Conservation (phyloP, 2,329 filamentous ascomycete genomes). For the Stagonosporopsis rhizophila region DNA sequence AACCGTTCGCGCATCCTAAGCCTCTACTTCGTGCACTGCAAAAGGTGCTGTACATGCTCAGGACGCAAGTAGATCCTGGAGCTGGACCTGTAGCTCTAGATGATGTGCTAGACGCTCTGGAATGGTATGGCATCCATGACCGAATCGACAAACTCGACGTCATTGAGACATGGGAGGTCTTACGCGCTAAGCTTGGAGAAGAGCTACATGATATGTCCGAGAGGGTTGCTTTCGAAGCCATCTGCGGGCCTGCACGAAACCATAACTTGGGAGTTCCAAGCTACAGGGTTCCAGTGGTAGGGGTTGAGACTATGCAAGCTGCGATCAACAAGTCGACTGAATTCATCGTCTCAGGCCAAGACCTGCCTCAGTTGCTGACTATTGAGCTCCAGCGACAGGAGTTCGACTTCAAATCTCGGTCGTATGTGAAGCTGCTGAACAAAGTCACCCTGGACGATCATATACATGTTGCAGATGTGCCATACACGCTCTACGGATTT, state of each 20-base stretch:
- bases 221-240: conserved; percentile 49
- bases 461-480: conserved; percentile 55
- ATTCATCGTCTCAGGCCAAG: conserved; percentile 28
- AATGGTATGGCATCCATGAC: conserved; percentile 51
- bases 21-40: conserved; percentile 61
- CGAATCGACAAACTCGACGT: conserved; percentile 57
- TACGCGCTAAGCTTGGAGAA: conserved; percentile 60
- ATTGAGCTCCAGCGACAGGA: conserved; percentile 65
- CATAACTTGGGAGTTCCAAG: conserved; percentile 43
- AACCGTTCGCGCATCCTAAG: conserved; percentile 57
- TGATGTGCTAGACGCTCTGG: conserved; percentile 47
- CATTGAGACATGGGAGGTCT: conserved; percentile 62
- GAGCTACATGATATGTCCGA: conserved; percentile 58
- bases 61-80: conserved; percentile 51
- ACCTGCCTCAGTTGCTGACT: conserved; percentile 58
- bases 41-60: conserved; percentile 59
- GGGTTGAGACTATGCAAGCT: conserved; percentile 50
- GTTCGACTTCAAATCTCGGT: conserved; percentile 61
- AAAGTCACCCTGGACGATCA: conserved; percentile 64
- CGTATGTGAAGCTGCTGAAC: conserved; percentile 65
- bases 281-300: conserved; percentile 47
- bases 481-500: conserved; percentile 66
- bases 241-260: conserved; percentile 56
- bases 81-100: conserved; percentile 44
- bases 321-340: conserved; percentile 47